Base-by-base conservation (phyloP, 805 yeast genomes). In the Kurtzmaniella cleridarum region DNA sequence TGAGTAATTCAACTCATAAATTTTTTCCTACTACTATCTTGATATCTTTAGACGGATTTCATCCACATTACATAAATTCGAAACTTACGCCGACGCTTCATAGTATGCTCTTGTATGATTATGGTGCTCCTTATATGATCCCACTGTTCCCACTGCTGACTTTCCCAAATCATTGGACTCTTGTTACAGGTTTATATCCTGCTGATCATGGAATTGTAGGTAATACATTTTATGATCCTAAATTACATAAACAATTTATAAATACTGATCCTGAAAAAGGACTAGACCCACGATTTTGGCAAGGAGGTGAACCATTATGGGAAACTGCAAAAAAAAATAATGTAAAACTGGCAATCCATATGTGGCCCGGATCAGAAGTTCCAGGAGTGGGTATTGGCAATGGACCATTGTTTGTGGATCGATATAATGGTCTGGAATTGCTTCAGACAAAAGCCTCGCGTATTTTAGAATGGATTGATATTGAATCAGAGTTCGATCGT, bases 351-450 rank as follows among this genome's bases (percentile, higher is more conserved):
- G 95, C 89, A 0, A 82, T 87, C n/a, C 95, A 89, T 59, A 89
- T 88, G 96, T 90, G 95, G 95, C 96, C 96, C 0, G 96, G 96
- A 1, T 79, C 89, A 42, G 95, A 88, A 49, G 95, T 80, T 6
- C 71, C 73, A 18, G 78, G 75, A 53, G 62, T 61, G 5, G 64
- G 63, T 11, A 53, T 56, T 27, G 50, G 27, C 41, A 53, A 40
- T 68, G 75, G 40, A 4, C 73, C 70, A 16, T 54, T 72, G 40
- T 73, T 71, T 35, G 76, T 78, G 27, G 93, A 83, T 47, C 60
- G 62, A 39, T 90, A 75, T 61, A 79, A 87, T 51, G 78, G 77
- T 3, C 60, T 78, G 2, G 95, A 85, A 58, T 47, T 71, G 0
- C 60, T 86, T 12, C 65, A 74, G 2, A 51, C 62, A 2, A 90